Conservation (phyloP, 225 moss, liverwort and hornwort genomes). For the Sphagnum contortum region DNA sequence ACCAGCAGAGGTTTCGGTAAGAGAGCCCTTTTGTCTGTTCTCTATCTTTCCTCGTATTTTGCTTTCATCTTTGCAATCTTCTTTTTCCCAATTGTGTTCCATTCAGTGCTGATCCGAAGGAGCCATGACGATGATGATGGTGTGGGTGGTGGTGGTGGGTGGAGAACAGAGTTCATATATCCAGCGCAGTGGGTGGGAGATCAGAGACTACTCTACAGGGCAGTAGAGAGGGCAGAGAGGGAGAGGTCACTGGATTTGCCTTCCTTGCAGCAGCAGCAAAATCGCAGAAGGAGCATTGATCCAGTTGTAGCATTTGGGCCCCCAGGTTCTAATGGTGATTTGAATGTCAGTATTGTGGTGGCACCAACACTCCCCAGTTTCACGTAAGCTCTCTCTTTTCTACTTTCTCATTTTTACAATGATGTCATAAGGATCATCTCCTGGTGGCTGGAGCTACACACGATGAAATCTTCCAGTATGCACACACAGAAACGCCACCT, state of each 20-base stretch:
- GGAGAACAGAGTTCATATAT: constrained; percentile 63
- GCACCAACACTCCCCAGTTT: constrained; percentile 68
- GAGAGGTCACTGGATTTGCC: constrained; percentile 72
- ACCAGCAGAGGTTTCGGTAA: constrained; percentile 70
- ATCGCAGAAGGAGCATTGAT: constrained; percentile 30
- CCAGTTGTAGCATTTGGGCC: constrained; percentile 89
- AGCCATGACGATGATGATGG: not conserved
- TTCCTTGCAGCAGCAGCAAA: constrained; percentile 25
- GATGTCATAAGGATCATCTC: no score
- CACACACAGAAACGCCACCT: no score
- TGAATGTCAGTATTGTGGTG: constrained; percentile 82
- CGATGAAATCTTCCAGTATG: no score
- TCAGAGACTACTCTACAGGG: constrained; percentile 76
- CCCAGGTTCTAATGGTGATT: constrained; percentile 67
- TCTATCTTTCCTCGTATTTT: no score
- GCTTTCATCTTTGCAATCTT: not conserved
- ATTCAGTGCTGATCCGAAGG: not conserved
- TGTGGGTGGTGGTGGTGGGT: constrained; percentile 1
- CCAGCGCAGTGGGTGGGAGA: constrained; percentile 83
- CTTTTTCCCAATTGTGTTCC: not conserved
- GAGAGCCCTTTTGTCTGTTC: not conserved
- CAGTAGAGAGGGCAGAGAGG: constrained; percentile 64
- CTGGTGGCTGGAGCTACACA: no score
- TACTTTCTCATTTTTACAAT: no score
- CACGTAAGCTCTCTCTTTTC: constrained; percentile 26